Base-by-base conservation (phyloP, 495 filamentous ascomycete species). In the Chaetomidium leptoderma region DNA sequence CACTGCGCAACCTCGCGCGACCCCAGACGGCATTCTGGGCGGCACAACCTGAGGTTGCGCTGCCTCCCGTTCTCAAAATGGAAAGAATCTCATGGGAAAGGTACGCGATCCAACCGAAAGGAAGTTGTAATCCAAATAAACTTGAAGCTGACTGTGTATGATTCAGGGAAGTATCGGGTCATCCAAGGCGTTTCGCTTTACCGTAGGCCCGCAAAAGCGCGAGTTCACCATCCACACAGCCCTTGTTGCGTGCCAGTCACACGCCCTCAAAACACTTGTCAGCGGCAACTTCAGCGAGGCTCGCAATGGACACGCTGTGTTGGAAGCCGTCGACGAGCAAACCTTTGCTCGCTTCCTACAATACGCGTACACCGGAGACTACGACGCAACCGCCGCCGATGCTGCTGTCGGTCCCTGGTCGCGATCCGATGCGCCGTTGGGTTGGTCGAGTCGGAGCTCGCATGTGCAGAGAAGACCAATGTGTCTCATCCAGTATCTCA, bases 361-460 rank as follows among this genome's bases (percentile, higher is more conserved):
- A 16, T 57, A 48, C 17, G 54, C 42, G 2, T 62, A 62, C 27
- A 62, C 59, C 16, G 59, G 59, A 26, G 19, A 48, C 27, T 61
- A 61, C 21, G 40, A 24, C 44, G 26, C 13, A 9, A 7, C 37
- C 1, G 16, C 10, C 9, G 36, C 6, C 14, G 10, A 39, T n/a
- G 3, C 16, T 39, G 36, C 16, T 13, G 4, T 39, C 6, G 36
- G n/a, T n/a, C n/a, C n/a, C n/a, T n/a, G n/a, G n/a, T n/a, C n/a
- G n/a, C n/a, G n/a, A n/a, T n/a, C n/a, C n/a, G n/a, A n/a, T n/a
- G n/a, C n/a, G n/a, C n/a, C n/a, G n/a, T 32, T 32, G 30, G 9
- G 30, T 32, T 9, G 30, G 30, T 5, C 5, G 30, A 32, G 30
- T 32, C 9, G 30, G 30, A 32, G 5, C 9, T 5, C 30, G 30